Conservation (phyloP, 495 filamentous ascomycete genomes). For the Hypoxylon lienhwacheense region DNA sequence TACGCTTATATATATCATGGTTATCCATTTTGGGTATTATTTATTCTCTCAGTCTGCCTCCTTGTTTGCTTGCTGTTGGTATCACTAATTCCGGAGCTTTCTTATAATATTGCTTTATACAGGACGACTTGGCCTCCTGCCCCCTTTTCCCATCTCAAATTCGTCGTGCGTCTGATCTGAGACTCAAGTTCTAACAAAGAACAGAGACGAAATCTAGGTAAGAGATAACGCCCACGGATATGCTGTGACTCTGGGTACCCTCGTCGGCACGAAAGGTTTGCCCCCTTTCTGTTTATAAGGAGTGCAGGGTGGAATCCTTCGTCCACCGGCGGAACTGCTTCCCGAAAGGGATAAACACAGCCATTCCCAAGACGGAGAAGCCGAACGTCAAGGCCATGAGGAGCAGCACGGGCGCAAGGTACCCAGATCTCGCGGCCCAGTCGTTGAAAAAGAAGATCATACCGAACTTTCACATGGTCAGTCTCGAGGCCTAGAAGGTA, state of each 20-base stretch:
- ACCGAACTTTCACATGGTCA: conserved; percentile 29
- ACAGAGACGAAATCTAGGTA: not conserved
- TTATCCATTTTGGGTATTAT: too few relatives aligned
- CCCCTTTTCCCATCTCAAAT: not conserved
- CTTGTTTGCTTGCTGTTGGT: too few relatives aligned
- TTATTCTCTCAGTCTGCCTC: too few relatives aligned
- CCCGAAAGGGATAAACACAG: conserved; percentile 32
- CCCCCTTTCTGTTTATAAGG: conserved; percentile 1
- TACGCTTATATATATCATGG: too few relatives aligned
- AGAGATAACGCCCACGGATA: too few relatives aligned
- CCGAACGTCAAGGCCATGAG: conserved; percentile 33
- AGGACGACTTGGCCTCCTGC: not conserved
- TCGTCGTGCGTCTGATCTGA: too few relatives aligned
- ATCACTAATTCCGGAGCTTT: too few relatives aligned
- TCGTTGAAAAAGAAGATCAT: conserved; percentile 39
- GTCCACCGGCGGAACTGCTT: conserved; percentile 36
- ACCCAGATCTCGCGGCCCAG: conserved; percentile 35
- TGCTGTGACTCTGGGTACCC: not conserved
- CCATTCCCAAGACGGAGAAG: conserved; percentile 29
- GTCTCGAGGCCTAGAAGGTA: not conserved
- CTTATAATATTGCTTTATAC: too few relatives aligned
- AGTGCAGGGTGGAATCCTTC: conserved; percentile 34
- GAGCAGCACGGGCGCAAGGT: conserved; percentile 31
- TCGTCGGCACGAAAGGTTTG: not conserved
- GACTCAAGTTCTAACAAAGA: too few relatives aligned